These are phyloP conservation scores for Phytophthora vignae DNA, from an alignment of 352 stramenopile genomes.

Conservation along the genomic window DNA sequence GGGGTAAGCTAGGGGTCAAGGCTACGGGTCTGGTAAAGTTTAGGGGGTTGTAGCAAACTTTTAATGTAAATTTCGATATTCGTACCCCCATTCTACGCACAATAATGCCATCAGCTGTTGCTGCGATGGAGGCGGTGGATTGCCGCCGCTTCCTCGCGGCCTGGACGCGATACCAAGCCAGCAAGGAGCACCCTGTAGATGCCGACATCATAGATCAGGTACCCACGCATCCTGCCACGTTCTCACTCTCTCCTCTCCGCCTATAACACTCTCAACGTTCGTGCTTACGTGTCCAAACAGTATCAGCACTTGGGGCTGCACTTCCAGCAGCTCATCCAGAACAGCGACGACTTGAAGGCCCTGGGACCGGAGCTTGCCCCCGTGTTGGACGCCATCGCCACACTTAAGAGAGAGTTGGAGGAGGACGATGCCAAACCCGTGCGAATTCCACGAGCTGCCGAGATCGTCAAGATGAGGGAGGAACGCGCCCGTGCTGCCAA, in stretches of 20 bases:
- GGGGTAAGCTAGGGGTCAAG: no score
- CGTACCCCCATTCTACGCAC: neutral
- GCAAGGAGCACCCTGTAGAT: constrained; percentile 25
- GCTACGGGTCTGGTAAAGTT: no score
- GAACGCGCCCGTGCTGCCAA: constrained; percentile 12
- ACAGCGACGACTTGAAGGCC: constrained; percentile 31
- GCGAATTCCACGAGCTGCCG: constrained; percentile 39
- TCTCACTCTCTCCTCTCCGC: neutral
- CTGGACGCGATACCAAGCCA: constrained; percentile 55
- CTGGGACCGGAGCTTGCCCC: constrained; percentile 32
- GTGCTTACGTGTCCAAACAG: constrained; percentile 29
- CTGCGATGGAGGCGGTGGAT: constrained; percentile 36
- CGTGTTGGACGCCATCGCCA: constrained; percentile 34
- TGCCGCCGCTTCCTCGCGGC: constrained; percentile 70
- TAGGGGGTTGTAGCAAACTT: no score
- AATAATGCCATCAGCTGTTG: constrained; percentile 10
- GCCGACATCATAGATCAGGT: constrained; percentile 28
- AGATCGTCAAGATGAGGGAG: constrained; percentile 35
- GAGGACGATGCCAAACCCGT: neutral
- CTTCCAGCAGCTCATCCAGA: constrained; percentile 39
- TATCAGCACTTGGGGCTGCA: constrained; percentile 48
- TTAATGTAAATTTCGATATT: no score
- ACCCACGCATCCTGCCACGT: neutral
- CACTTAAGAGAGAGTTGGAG: constrained; percentile 11
- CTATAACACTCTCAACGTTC: neutral